Base-by-base conservation (phyloP, 768 basidiomycete genomes). In the Leccinum variicolor region DNA sequence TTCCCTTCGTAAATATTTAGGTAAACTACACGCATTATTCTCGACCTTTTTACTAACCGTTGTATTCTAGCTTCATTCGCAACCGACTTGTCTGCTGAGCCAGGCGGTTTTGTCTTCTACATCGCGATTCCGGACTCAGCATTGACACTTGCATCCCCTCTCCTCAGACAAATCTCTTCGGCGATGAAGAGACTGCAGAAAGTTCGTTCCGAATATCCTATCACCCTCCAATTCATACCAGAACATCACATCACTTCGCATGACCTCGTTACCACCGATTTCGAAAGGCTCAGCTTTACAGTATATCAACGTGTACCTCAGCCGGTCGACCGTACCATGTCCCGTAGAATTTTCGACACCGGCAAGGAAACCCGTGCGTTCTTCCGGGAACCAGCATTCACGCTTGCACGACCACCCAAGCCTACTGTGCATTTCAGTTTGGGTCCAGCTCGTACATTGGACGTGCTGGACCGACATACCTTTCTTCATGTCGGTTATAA, bases 401-500 rank as follows among this genome's bases (percentile, higher is more conserved):
- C 84, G 0, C 77, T 92, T 6, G 80, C 87, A 7, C 76, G 85
- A 41, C 72, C 79, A 1, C 49, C 63, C 46, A 63, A 67, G 17
- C 65, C 70, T 6, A 68, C 64, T 58, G 74, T 79, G 28, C 69
- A 71, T 7, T 78, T 79, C 53, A 65, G 64, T 29, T 72, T 78
- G 31, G 76, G 76, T 54, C 77, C 76, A 19, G 65, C 71, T 2
- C 71, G 70, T 7, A 69, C 80, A 2, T 63, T 80, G 43, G 84
- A 85, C 56, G 80, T 85, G 15, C 53, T 80, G 49, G 82, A 85
- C 52, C 74, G 80, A 28, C 78, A 85, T 60, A 85, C 82, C 1
- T 72, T 93, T 53, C 73, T 94, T 46, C 92, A 94, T 67, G 79
- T 93, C 39, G 92, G 84, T 3, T 94, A 94, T 69, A 77, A 74